Evolutionary conservation across 208 protist genomes (phyloP).

Genomic region (Polymyxa betae): DNA sequence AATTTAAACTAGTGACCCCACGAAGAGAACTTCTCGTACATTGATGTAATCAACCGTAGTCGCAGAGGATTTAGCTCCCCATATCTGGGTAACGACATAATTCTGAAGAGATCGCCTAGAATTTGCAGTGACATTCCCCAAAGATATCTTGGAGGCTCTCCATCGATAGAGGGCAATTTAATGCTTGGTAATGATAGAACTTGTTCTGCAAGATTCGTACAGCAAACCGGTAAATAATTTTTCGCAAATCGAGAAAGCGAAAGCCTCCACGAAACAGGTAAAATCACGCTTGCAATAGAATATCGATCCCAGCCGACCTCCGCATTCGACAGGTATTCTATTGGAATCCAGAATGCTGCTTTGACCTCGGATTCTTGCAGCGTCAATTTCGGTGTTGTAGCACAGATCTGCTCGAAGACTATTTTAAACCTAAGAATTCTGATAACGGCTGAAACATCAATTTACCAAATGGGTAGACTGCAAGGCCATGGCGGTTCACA

Average conservation of each 20-base stretch:
- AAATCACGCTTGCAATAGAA: too few species aligned
- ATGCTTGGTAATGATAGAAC: background rate
- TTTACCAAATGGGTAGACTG: conserved; percentile 19
- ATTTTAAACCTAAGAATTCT: background rate
- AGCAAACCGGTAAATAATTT: background rate
- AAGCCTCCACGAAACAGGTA: background rate
- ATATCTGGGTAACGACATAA: too few species aligned
- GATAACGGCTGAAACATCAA: background rate
- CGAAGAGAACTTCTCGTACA: too few species aligned
- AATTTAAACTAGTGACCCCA: too few species aligned
- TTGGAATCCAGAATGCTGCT: background rate
- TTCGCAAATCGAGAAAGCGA: background rate
- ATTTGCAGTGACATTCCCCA: background rate
- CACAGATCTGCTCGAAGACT: background rate
- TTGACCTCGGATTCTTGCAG: background rate
- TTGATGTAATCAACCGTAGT: too few species aligned
- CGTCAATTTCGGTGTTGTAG: background rate
- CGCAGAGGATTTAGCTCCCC: too few species aligned
- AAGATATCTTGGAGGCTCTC: background rate
- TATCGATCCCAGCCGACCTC: background rate
- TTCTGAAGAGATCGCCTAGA: background rate
- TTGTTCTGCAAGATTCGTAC: too few species aligned
- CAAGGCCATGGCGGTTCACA: background rate
- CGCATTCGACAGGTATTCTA: background rate
- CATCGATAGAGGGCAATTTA: background rate